Evolutionary conservation across 192 early-diverging fungal genomes (phyloP), one percentile per base, ranked within the genome.

Genomic region (Cetraspora pellucida): DNA sequence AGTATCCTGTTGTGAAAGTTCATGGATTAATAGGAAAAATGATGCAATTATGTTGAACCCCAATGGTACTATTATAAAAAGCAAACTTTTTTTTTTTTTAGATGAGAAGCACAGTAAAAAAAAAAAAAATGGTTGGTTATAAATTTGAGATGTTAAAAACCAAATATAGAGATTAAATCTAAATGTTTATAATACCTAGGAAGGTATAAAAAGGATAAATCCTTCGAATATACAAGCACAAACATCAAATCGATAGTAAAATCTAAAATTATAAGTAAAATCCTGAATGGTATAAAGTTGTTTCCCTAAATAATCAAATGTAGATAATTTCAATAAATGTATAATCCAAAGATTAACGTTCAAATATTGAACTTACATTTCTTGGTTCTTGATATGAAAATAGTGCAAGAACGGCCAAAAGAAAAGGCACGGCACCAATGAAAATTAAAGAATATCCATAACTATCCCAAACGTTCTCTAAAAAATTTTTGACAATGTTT

Each of bases 181-280:
- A 19, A 54, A 19, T 4, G 19, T 49, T 13, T 13, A 49, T 49
- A 54, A 14, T 65, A 65, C 63, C 63, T 65, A 19, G 63, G 63
- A 43, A 10, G n/a, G 43, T n/a, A 65, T n/a, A 65, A 65, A 6
- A 1, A 0, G 19, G 37, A 37, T 16, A 65, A 9, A 44, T 65
- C 31, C n/a, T 19, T 65, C 2, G 30, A 30, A 10, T 65, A 14
- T 21, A 6, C 43, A 10, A 65, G 16, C 9, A 65, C 27, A 21
- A 65, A 65, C 2, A 30, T 30, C 2, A 65, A 30, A 47, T 68
- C 66, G 1, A 68, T 14, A 5, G 9, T 10, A 27, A 68, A 68
- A 23, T 68, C 66, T 44, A 68, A 46, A 47, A 23, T 45, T 44
- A 68, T 68, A 7, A 68, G 14, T 21, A 68, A 68, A 25, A 68